Conservation (phyloP, 352 stramenopile species). For the Phytophthora melonis region DNA sequence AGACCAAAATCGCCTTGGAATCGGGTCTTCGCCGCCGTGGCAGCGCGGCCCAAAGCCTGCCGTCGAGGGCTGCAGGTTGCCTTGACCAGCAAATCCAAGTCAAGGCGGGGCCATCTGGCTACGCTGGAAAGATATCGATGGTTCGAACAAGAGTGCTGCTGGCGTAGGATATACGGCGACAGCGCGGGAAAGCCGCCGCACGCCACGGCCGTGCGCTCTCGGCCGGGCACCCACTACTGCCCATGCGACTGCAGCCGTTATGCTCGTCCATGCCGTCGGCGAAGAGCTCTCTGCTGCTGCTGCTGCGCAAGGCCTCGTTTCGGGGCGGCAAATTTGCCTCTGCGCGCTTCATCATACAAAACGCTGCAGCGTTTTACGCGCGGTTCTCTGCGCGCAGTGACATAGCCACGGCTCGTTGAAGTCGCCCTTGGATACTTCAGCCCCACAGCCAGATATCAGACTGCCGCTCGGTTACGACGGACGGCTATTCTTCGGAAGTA, state of each 20-base stretch:
- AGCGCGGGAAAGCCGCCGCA: slow-evolving; percentile 10
- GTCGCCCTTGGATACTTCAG: slow-evolving; percentile 23
- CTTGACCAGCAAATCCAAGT: not conserved
- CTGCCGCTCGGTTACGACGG: slow-evolving; percentile 7
- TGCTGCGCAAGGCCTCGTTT: not conserved
- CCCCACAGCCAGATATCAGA: slow-evolving; percentile 8
- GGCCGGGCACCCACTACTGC: not conserved
- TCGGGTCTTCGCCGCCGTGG: no score
- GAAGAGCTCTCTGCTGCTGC: no score
- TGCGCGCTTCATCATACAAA: slow-evolving; percentile 3
- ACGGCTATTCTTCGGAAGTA: slow-evolving; percentile 41
- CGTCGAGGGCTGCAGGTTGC: not conserved
- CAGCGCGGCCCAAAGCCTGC: no score
- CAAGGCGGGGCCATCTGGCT: slow-evolving; percentile 4
- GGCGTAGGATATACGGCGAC: slow-evolving; percentile 4
- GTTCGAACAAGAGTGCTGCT: slow-evolving; percentile 31
- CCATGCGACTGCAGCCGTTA: slow-evolving; percentile 20
- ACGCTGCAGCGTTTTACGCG: slow-evolving; percentile 8
- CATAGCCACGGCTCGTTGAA: slow-evolving; percentile 30
- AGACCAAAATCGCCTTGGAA: no score
- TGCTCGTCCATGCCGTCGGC: slow-evolving; percentile 11
- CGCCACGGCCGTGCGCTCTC: not conserved
- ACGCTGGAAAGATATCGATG: slow-evolving; percentile 28
- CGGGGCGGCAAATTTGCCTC: slow-evolving; percentile 3
- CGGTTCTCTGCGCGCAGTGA: slow-evolving; percentile 9